Evolutionary conservation across 345 rosid species (phyloP).

Genomic region (Hevea brasiliensis): DNA sequence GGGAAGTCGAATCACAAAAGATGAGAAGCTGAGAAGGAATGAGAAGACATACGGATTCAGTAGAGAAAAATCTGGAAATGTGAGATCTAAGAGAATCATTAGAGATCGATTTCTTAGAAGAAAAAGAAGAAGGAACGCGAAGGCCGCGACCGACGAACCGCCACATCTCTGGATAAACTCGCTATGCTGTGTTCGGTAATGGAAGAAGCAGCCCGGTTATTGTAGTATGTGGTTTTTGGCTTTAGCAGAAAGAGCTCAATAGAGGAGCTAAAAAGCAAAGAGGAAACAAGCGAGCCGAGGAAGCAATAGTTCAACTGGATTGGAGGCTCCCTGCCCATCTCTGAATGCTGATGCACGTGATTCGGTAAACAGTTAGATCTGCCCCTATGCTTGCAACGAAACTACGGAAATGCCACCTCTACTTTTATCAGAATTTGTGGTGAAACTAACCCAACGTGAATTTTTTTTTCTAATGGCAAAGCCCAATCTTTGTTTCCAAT

Average conservation of each 20-base stretch:
- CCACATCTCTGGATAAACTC: slow-evolving; percentile 60
- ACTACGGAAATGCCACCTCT: slow-evolving; percentile 12
- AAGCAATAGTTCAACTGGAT: not conserved
- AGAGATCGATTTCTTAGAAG: slow-evolving; percentile 43
- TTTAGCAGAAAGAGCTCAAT: too few relatives aligned
- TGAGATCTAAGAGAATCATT: slow-evolving; percentile 58
- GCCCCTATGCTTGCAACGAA: not conserved
- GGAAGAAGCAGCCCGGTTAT: not conserved
- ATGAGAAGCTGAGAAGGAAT: not conserved
- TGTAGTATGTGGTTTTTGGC: not conserved
- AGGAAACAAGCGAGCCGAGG: not conserved
- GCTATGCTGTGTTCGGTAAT: not conserved
- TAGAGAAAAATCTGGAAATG: slow-evolving; percentile 67
- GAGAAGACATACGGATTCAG: slow-evolving; percentile 55
- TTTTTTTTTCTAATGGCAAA: too few relatives aligned
- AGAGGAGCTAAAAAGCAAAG: too few relatives aligned
- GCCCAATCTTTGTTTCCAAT: too few relatives aligned
- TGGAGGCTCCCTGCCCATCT: not conserved
- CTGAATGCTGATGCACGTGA: slow-evolving; percentile 13
- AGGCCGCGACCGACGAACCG: slow-evolving; percentile 95
- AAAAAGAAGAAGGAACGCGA: slow-evolving; percentile 47
- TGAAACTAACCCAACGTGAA: too few relatives aligned
- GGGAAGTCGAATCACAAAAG: not conserved
- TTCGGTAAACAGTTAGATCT: not conserved
- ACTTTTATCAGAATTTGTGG: too few relatives aligned